phyloP scores from a whole-genome alignment of 371 early-diverging fungal genomes.

The Mucor racemosus region DNA sequence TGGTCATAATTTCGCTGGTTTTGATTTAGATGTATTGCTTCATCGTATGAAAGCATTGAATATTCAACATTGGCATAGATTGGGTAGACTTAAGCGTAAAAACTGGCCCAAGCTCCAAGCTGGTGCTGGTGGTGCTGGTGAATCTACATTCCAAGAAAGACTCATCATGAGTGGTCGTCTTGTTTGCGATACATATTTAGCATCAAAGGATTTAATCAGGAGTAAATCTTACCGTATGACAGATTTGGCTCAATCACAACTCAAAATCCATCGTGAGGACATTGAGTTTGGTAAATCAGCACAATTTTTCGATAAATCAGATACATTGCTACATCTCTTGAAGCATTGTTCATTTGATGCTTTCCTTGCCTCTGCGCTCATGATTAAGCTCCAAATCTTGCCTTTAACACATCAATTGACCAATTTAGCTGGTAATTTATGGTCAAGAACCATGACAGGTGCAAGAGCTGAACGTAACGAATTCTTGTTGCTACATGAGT shows the following conservation, averaged over 20 bases:
- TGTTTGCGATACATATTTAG: conserved; percentile 93
- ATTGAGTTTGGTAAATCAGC: conserved; percentile 84
- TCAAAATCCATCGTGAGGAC: conserved; percentile 84
- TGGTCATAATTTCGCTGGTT: conserved; percentile 96
- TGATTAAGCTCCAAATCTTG: conserved; percentile 87
- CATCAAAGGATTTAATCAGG: conserved; percentile 86
- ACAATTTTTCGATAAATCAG: conserved; percentile 67
- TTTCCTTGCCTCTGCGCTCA: conserved; percentile 78
- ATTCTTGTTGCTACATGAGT: conserved; percentile 96
- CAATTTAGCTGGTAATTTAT: conserved; percentile 92
- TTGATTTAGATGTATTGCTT: conserved; percentile 93
- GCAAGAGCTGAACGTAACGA: conserved; percentile 99
- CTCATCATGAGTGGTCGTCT: conserved; percentile 88
- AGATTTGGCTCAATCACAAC: conserved; percentile 75
- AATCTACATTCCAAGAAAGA: conserved; percentile 75
- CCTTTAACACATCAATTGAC: conserved; percentile 97
- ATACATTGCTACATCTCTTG: conserved; percentile 69
- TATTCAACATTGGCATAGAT: conserved; percentile 60
- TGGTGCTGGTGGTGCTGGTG: conserved; percentile 86
- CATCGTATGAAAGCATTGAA: conserved; percentile 90
- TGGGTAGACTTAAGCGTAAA: conserved; percentile 76
- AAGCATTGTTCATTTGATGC: conserved; percentile 87
- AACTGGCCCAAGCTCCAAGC: conserved; percentile 81
- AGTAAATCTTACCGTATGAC: conserved; percentile 90
- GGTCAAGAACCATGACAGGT: conserved; percentile 91